A percentile compares a stretch with the other conserved stretches of the same genome.
Conservation (phyloP, 768 basidiomycete genomes). For the Cubamyces lactineus region DNA sequence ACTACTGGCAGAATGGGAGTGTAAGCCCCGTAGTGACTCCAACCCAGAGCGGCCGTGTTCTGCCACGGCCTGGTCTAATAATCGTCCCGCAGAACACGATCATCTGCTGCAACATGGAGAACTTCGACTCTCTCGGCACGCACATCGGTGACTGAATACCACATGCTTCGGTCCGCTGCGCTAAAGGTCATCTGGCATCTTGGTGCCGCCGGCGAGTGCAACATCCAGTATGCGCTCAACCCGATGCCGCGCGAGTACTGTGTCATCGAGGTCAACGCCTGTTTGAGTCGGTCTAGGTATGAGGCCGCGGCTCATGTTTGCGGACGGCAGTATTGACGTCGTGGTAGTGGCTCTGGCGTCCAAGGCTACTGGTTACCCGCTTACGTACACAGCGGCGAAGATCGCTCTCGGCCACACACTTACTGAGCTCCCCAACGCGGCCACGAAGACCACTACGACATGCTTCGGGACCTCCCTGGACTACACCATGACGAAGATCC, state of each 20-base stretch:
- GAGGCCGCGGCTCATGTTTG: conserved; percentile 22
- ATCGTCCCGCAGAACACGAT: conserved; percentile 81
- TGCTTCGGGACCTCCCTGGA: conserved; percentile 99
- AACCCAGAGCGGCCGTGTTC: too few species aligned
- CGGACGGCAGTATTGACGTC: conserved; percentile 12
- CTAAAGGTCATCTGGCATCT: conserved; percentile 88
- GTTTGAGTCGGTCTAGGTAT: conserved; percentile 86
- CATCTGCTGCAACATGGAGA: conserved; percentile 99
- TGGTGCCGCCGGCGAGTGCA: conserved; percentile 92
- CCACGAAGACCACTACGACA: conserved; percentile 98
- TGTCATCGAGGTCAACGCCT: conserved; percentile 97
- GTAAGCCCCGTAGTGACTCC: too few species aligned
- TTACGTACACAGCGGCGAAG: conserved; percentile 99
- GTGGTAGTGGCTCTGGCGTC: conserved; percentile 86
- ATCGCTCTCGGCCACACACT: conserved; percentile 98
- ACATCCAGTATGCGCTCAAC: conserved; percentile 98
- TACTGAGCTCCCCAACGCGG: conserved; percentile 97
- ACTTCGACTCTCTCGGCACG: conserved; percentile 98
- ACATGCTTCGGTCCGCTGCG: conserved; percentile 97
- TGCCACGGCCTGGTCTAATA: too few species aligned
- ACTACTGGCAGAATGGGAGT: too few species aligned
- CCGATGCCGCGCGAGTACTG: conserved; percentile 92
- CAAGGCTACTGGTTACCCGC: conserved; percentile 98
- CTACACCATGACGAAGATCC: conserved; percentile 99
- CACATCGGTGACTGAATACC: conserved; percentile 99